A percentile compares a stretch with the other conserved stretches of the same genome.
These are phyloP conservation scores for Akebia trifoliata DNA, from an alignment of 164 flowering plant genomes.

Conservation along the genomic window DNA sequence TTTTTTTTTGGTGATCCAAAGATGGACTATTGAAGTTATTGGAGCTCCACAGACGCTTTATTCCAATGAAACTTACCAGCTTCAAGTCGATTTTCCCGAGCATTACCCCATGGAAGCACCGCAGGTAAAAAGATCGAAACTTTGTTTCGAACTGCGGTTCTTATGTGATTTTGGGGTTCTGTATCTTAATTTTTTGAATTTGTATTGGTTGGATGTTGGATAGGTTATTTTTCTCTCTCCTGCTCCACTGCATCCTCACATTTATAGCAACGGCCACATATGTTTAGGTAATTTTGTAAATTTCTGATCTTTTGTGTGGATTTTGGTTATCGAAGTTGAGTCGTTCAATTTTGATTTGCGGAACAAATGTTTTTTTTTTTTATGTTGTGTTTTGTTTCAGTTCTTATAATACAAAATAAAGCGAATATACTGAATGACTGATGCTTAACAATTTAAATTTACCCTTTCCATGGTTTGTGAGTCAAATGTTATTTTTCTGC, in stretches of 20 bases:
- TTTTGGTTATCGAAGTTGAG: neutral
- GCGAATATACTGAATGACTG: too few relatives aligned
- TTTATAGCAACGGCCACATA: slow-evolving; percentile 94
- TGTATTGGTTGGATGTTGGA: slow-evolving; percentile 8
- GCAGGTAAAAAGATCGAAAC: slow-evolving; percentile 37
- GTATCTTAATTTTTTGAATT: neutral
- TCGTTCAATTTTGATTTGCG: neutral
- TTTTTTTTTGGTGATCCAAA: slow-evolving; percentile 10
- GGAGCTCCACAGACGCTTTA: slow-evolving; percentile 78
- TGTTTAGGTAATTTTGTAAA: slow-evolving; percentile 61
- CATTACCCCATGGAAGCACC: slow-evolving; percentile 95
- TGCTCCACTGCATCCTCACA: slow-evolving; percentile 92
- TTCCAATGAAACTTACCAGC: slow-evolving; percentile 65
- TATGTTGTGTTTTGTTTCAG: neutral
- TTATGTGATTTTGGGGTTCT: neutral
- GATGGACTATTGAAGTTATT: slow-evolving; percentile 75
- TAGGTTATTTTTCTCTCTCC: slow-evolving; percentile 88
- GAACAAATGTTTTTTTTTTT: neutral
- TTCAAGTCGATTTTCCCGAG: slow-evolving; percentile 90
- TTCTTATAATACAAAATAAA: too few relatives aligned
- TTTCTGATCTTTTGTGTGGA: neutral
- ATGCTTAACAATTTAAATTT: too few relatives aligned
- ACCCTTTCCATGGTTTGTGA: neutral
- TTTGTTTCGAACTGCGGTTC: neutral
- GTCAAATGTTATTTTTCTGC: neutral